Base-by-base conservation (phyloP, 352 stramenopile genomes). In the Globisporangium nodosum region DNA sequence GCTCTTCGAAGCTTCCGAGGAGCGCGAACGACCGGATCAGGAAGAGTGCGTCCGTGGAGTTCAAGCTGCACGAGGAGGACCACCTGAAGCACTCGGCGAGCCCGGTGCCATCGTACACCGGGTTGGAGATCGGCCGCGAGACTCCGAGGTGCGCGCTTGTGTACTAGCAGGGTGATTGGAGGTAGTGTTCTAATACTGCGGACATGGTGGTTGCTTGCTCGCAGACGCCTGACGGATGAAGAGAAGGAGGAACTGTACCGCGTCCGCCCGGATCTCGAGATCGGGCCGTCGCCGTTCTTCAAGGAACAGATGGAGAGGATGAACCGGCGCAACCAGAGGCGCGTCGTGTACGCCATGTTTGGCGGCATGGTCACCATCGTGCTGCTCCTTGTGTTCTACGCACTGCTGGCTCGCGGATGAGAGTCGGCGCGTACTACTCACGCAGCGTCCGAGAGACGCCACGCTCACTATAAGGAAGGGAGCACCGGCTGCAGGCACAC, bases 241-340 rank as follows among this genome's bases (percentile, higher is more conserved):
- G 85, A 94, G 64, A 90, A 88, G 62, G 76, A 82, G 48, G 85
- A 88, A 55, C 72, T 94, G 39, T 94, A 94, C 63, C 82, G 77
- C 65, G 51, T 89, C 52, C 85, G 85, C 6, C 85, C 85, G 21
- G 85, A 94, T 54, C 73, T 94, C 21, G 83, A 92, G 60, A 91
- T 94, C 42, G 74, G 70, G 0, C 76, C 76, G 33, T 63, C 42
- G 42, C 74, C 79, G 6, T 89, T 70, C 62, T 87, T 73, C 70
- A 73, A 81, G 53, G 74, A 88, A 54, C 72, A 87, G 20, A 56
- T 88, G 60, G 61, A 71, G 35, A 69, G 81, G 56, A 53, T 86
- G 33, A 71, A 86, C 33, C 65, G 70, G 43, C 71, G 70, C 49
- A 90, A 88, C 58, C 78, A 85, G 61, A 71, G 75, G 11, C 79